These are phyloP conservation scores for Hyphopichia burtonii DNA, from an alignment of 1,139 yeast species.

Conservation along the genomic window DNA sequence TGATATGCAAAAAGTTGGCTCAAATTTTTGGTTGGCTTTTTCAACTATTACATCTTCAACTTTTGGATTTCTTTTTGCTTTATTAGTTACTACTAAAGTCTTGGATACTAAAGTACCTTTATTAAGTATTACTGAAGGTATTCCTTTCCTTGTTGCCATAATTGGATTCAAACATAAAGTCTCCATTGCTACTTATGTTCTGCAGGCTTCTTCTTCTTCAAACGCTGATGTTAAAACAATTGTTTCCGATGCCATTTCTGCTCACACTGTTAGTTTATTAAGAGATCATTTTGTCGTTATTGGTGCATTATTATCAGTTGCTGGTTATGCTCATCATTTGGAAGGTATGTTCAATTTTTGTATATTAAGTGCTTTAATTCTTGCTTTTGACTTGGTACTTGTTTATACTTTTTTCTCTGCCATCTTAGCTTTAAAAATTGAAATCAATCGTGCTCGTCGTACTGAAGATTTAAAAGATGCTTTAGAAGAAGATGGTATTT, in stretches of 20 bases:
- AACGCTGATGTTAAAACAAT: conserved; percentile 43
- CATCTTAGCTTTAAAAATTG: conserved; percentile 82
- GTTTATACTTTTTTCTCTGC: conserved; percentile 86
- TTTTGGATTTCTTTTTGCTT: conserved; percentile 83
- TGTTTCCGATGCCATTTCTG: conserved; percentile 59
- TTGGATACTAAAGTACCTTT: conserved; percentile 60
- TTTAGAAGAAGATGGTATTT: conserved; percentile 91
- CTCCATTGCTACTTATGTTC: conserved; percentile 65
- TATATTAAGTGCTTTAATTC: conserved; percentile 68
- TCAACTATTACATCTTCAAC: conserved; percentile 79
- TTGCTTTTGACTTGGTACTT: conserved; percentile 71
- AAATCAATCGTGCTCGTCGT: conserved; percentile 84
- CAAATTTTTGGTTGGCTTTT: conserved; percentile 86
- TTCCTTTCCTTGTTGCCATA: conserved; percentile 90
- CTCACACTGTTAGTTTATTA: conserved; percentile 67
- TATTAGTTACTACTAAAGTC: conserved; percentile 63
- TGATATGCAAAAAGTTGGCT: conserved; percentile 80
- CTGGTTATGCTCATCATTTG: conserved; percentile 68
- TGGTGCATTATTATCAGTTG: conserved; percentile 65
- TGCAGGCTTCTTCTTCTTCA: conserved; percentile 39
- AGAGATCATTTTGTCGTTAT: conserved; percentile 81
- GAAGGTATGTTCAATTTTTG: conserved; percentile 84
- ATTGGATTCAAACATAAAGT: conserved; percentile 92
- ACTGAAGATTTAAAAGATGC: conserved; percentile 79
- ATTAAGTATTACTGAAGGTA: conserved; percentile 81